Conservation (phyloP, 345 rosid genomes). For the Eucalyptus curtisii region DNA sequence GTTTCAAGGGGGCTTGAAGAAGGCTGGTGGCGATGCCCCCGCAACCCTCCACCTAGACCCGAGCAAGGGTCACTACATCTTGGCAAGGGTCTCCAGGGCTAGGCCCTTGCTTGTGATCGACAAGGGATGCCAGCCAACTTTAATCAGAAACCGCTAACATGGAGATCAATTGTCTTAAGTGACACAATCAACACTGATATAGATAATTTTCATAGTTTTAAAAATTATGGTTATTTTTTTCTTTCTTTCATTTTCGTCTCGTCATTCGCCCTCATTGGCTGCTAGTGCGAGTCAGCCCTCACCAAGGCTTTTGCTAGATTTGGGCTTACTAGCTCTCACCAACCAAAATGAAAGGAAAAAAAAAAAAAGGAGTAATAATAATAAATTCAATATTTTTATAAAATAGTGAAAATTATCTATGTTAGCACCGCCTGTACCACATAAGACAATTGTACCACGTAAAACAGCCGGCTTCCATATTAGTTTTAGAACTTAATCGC, state of each 20-base stretch:
- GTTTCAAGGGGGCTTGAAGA: no score
- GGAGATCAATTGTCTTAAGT: no score
- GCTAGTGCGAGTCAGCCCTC: fast-evolving
- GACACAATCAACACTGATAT: fast-evolving
- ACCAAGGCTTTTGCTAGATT: no score
- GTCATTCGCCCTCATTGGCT: fast-evolving
- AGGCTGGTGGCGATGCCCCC: fast-evolving
- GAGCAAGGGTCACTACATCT: no score
- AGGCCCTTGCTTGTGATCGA: background rate
- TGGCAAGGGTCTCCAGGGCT: background rate
- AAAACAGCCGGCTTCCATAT: fast-evolving
- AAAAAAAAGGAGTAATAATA: no score
- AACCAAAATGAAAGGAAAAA: no score
- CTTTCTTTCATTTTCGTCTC: no score
- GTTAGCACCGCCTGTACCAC: fast-evolving
- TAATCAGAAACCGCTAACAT: fast-evolving
- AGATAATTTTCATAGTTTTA: no score
- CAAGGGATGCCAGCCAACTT: background rate
- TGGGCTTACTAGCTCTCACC: fast-evolving
- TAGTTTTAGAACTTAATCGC: no score
- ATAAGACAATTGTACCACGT: fast-evolving
- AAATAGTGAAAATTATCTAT: no score
- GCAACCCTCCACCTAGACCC: background rate
- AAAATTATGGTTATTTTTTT: no score
- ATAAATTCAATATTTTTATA: no score